Conservation (phyloP, 108 stramenopile genomes). For the Aurantiochytrium sp. region DNA sequence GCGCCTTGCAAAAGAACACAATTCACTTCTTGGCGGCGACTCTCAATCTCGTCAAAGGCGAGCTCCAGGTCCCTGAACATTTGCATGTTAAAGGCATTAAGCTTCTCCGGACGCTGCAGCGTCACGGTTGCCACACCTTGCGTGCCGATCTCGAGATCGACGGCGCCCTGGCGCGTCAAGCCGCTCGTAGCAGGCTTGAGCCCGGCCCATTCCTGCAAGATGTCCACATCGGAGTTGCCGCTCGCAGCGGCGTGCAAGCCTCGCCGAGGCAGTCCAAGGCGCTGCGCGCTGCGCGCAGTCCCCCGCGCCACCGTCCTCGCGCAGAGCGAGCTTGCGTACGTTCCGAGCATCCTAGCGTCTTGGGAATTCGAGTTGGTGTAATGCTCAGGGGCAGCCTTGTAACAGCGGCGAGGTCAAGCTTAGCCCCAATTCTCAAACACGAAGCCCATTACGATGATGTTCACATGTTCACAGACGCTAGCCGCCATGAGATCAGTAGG, state of each 20-base stretch:
- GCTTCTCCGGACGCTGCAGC: conserved; percentile 18
- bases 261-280: too few species aligned
- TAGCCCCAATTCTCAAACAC: too few species aligned
- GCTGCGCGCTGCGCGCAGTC: too few species aligned
- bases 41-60: background rate
- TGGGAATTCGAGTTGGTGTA: too few species aligned
- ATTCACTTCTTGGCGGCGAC: background rate
- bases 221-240: background rate
- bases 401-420: too few species aligned
- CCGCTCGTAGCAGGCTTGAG: background rate
- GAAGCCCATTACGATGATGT: too few species aligned
- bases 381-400: too few species aligned
- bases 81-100: background rate
- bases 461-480: too few species aligned
- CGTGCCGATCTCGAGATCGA: background rate
- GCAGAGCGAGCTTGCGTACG: too few species aligned
- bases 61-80: conserved; percentile 10
- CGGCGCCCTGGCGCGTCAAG: background rate
- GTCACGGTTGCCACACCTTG: background rate
- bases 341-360: too few species aligned
- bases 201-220: background rate
- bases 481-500: too few species aligned
- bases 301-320: too few species aligned
- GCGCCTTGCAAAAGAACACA: background rate
- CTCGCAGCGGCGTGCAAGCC: background rate